A percentile compares a stretch with the other conserved stretches of the same genome.
Conservation (phyloP, 2,329 filamentous ascomycete genomes). For the Beauveria rudraprayagi region DNA sequence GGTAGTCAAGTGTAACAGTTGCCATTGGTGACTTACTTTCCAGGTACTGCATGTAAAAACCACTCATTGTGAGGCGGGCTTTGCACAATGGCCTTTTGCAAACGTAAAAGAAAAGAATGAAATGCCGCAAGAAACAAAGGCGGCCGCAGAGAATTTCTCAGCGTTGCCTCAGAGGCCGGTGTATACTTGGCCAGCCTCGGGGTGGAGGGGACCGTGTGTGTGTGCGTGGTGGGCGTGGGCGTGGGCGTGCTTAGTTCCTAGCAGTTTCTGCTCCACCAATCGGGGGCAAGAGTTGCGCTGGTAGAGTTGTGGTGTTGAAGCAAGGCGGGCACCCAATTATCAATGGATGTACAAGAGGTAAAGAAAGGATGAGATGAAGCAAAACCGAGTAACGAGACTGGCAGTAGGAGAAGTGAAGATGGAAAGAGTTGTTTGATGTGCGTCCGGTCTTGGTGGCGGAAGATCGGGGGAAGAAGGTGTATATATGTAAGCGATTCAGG, state of each 20-base stretch:
- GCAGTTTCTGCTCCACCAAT: constrained; percentile 7
- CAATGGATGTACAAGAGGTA: neutral
- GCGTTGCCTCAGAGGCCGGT: constrained; percentile 4
- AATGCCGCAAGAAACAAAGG: constrained; percentile 1
- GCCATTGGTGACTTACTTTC: constrained; percentile 54
- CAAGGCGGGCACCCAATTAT: neutral
- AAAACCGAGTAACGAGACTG: constrained; percentile 7
- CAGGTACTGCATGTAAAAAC: constrained; percentile 65
- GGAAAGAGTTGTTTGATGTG: constrained; percentile 10
- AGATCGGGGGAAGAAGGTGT: constrained; percentile 5
- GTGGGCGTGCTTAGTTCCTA: constrained; percentile 4
- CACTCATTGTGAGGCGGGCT: constrained; percentile 40
- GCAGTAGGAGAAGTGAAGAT: constrained; percentile 15
- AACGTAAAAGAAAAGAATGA: constrained; percentile 2
- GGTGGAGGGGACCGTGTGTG: neutral
- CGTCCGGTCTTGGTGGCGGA: neutral
- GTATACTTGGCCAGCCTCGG: constrained; percentile 2
- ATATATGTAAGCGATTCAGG: constrained; percentile 19
- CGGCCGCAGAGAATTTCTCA: constrained; percentile 8
- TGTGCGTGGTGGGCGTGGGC: constrained; percentile 4
- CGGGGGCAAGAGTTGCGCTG: constrained; percentile 6
- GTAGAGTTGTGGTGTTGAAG: constrained; percentile 3
- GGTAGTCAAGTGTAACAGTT: constrained; percentile 43
- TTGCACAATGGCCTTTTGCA: neutral
- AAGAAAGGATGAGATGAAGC: constrained; percentile 19